Evolutionary conservation across 495 filamentous ascomycete genomes (phyloP).

Genomic region (Aspergillus baeticus): DNA sequence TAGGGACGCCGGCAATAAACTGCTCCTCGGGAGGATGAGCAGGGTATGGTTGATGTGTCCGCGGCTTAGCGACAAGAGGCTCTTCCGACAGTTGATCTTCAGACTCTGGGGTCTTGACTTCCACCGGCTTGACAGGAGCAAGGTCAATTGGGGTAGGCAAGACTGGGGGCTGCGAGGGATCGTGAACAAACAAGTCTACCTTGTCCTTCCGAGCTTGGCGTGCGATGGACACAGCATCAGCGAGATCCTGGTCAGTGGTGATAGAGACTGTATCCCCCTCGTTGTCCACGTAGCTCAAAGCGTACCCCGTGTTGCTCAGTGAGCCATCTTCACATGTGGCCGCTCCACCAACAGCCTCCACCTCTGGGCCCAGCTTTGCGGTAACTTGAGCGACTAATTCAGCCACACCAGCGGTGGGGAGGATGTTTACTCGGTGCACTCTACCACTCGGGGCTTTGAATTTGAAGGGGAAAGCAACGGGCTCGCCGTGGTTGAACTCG

Average conservation of each 20-base stretch:
- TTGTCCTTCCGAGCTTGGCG: conserved; percentile 77
- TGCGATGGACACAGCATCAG: conserved; percentile 85
- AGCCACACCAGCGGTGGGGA: conserved; percentile 73
- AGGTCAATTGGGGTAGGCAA: conserved; percentile 67
- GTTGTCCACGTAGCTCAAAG: conserved; percentile 94
- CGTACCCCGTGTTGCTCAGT: conserved; percentile 79
- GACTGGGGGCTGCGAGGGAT: conserved; percentile 78
- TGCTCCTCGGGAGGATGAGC: conserved; percentile 63
- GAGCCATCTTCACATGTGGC: conserved; percentile 73
- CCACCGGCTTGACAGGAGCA: conserved; percentile 58
- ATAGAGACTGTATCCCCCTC: conserved; percentile 98
- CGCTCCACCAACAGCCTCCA: conserved; percentile 80
- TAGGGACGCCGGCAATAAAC: conserved; percentile 86
- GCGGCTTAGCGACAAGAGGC: conserved; percentile 45
- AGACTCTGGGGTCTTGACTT: conserved; percentile 55
- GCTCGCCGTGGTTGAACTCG: conserved; percentile 59
- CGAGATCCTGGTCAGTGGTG: conserved; percentile 89
- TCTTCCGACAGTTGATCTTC: conserved; percentile 47
- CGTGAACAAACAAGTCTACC: conserved; percentile 96
- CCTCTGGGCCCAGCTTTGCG: conserved; percentile 84
- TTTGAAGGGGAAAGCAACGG: conserved; percentile 91
- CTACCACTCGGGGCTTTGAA: conserved; percentile 98
- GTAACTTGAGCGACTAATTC: conserved; percentile 78
- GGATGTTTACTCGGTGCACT: conserved; percentile 87
- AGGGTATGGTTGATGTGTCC: conserved; percentile 27